Evolutionary conservation across 2,329 filamentous ascomycete genomes (phyloP).

Genomic region (Penicillium sp.): DNA sequence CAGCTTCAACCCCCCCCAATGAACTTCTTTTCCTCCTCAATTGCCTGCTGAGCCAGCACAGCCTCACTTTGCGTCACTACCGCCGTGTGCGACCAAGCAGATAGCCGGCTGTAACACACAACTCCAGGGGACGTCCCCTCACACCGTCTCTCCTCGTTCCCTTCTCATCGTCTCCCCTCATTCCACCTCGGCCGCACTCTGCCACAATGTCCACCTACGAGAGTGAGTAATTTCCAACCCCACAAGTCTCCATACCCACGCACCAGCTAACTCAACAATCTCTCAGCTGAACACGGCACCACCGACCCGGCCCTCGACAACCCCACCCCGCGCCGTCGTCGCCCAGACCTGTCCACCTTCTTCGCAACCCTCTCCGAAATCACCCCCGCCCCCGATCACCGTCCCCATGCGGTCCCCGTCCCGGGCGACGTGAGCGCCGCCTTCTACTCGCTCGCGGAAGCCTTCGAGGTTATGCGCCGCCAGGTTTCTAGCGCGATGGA

Average conservation of each 20-base stretch:
- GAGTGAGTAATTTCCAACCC: conserved; percentile 27
- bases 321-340: conserved; percentile 46
- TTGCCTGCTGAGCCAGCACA: neutral
- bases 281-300: conserved; percentile 48
- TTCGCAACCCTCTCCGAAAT: conserved; percentile 63
- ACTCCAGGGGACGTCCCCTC: conserved; percentile 12
- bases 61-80: neutral
- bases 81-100: conserved; percentile 8
- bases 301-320: conserved; percentile 30
- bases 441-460: conserved; percentile 62
- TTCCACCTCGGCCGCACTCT: conserved; percentile 9
- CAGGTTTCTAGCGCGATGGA: conserved; percentile 26
- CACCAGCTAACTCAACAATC: conserved; percentile 4
- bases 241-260: neutral
- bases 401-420: conserved; percentile 61
- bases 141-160: neutral
- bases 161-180: conserved; percentile 8
- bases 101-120: conserved; percentile 16
- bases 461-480: conserved; percentile 59
- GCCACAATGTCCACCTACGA: conserved; percentile 46
- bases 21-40: neutral
- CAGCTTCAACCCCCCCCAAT: neutral
- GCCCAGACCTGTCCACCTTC: conserved; percentile 67
- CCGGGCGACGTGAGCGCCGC: conserved; percentile 63
- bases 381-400: conserved; percentile 53